These are phyloP conservation scores for Fomitopsis pinicola DNA, from an alignment of 1,284 basidiomycete genomes.

Conservation along the genomic window DNA sequence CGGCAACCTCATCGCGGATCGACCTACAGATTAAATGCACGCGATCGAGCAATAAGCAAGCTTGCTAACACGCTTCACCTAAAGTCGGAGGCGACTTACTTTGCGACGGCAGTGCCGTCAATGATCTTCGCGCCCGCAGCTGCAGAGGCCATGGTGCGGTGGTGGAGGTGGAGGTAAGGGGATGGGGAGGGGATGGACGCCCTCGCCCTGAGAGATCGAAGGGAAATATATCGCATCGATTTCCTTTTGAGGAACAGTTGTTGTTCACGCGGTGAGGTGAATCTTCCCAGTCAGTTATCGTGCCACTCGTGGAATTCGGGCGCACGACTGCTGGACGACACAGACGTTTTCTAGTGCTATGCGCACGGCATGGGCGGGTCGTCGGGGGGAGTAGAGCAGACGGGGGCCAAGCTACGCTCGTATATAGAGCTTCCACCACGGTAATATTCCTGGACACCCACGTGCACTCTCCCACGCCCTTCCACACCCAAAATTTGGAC, in stretches of 20 bases:
- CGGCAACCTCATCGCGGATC: conserved; percentile 72
- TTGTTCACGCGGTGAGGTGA: conserved; percentile 9
- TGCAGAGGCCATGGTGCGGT: conserved; percentile 47
- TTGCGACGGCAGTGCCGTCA: conserved; percentile 87
- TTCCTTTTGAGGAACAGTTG: conserved; percentile 22
- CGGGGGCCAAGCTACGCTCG: background rate
- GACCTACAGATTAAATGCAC: conserved; percentile 45
- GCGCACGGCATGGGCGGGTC: background rate
- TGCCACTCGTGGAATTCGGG: background rate
- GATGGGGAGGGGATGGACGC: conserved; percentile 30
- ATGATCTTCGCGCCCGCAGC: conserved; percentile 54
- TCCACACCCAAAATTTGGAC: conserved; percentile 9
- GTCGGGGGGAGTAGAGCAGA: background rate
- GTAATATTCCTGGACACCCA: conserved; percentile 5
- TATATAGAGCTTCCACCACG: background rate
- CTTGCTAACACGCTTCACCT: too few relatives aligned
- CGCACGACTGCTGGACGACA: background rate
- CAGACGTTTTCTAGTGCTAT: conserved; percentile 1
- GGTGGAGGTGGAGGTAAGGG: conserved; percentile 28
- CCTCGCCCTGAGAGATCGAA: conserved; percentile 13
- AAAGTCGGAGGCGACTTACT: conserved; percentile 45
- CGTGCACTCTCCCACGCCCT: conserved; percentile 12
- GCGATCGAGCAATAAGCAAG: background rate
- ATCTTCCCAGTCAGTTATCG: background rate
- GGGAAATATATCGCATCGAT: conserved; percentile 15